These are phyloP conservation scores for Botryotinia globosa DNA, from an alignment of 2,329 filamentous ascomycete species.

Conservation along the genomic window DNA sequence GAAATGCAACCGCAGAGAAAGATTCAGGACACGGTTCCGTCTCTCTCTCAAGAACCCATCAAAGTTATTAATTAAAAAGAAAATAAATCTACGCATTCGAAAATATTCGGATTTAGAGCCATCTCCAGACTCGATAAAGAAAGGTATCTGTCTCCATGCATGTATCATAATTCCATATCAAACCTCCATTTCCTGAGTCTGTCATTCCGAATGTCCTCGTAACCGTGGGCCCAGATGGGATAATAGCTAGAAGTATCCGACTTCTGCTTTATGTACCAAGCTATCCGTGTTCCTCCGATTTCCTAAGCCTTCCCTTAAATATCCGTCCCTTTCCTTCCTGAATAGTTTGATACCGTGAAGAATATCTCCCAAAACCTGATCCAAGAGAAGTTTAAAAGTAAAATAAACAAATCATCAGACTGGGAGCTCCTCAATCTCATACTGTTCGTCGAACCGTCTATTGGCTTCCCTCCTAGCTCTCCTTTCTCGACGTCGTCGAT, in stretches of 20 bases:
- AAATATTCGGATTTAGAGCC: neutral
- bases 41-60: neutral
- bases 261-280: neutral
- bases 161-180: neutral
- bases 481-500: neutral
- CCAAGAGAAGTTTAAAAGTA: neutral
- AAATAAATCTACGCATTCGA: neutral
- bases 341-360: neutral
- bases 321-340: neutral
- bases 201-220: neutral
- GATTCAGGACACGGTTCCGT: neutral
- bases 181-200: neutral
- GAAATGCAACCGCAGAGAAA: neutral
- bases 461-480: neutral
- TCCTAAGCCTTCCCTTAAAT: neutral
- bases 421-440: constrained; percentile 7
- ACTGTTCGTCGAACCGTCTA: neutral
- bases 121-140: neutral
- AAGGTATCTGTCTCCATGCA: neutral
- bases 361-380: neutral
- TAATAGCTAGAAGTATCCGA: neutral
- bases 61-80: neutral
- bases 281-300: neutral
- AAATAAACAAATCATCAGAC: neutral
- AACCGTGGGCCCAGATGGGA: neutral